Conservation (phyloP, 2,329 filamentous ascomycete species). For the Leptoxyphium fumago region DNA sequence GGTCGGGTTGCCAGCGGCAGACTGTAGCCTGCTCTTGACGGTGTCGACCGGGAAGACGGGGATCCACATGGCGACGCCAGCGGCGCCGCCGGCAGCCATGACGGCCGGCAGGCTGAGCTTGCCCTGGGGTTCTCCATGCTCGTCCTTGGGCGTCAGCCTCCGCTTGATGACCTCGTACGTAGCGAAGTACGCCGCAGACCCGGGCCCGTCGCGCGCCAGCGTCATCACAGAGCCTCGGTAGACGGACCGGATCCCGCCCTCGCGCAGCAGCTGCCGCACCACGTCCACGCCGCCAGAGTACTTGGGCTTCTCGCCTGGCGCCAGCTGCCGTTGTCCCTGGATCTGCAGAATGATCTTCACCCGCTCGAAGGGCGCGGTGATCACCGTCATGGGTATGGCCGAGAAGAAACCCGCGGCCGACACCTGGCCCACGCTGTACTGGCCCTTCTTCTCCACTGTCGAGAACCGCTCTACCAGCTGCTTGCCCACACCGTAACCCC, state of each 20-base stretch:
- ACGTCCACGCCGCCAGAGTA: slow-evolving; percentile 82
- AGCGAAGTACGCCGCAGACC: slow-evolving; percentile 89
- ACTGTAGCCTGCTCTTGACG: slow-evolving; percentile 87
- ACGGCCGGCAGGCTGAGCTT: slow-evolving; percentile 70
- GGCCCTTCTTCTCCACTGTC: slow-evolving; percentile 45
- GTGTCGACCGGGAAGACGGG: slow-evolving; percentile 97
- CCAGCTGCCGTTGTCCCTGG: slow-evolving; percentile 75
- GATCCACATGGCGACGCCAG: slow-evolving; percentile 98
- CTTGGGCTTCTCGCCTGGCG: slow-evolving; percentile 80
- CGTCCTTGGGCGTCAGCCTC: slow-evolving; percentile 65
- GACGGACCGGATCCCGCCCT: slow-evolving; percentile 79
- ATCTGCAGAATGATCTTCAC: slow-evolving; percentile 98
- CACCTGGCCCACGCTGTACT: slow-evolving; percentile 73
- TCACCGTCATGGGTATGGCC: slow-evolving; percentile 90
- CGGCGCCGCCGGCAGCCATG: slow-evolving; percentile 73
- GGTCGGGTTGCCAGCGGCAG: slow-evolving; percentile 69
- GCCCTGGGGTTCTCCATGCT: slow-evolving; percentile 50
- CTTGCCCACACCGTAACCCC: slow-evolving; percentile 95
- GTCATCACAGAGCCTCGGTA: slow-evolving; percentile 88
- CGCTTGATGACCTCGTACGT: slow-evolving; percentile 95
- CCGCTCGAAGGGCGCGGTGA: slow-evolving; percentile 97
- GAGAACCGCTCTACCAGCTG: slow-evolving; percentile 59
- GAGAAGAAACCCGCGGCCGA: slow-evolving; percentile 93
- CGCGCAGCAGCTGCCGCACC: slow-evolving; percentile 79
- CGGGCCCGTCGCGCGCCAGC: slow-evolving; percentile 82